Evolutionary conservation across 2,329 filamentous ascomycete species (phyloP).

Genomic region (Exophiala xenobiotica): DNA sequence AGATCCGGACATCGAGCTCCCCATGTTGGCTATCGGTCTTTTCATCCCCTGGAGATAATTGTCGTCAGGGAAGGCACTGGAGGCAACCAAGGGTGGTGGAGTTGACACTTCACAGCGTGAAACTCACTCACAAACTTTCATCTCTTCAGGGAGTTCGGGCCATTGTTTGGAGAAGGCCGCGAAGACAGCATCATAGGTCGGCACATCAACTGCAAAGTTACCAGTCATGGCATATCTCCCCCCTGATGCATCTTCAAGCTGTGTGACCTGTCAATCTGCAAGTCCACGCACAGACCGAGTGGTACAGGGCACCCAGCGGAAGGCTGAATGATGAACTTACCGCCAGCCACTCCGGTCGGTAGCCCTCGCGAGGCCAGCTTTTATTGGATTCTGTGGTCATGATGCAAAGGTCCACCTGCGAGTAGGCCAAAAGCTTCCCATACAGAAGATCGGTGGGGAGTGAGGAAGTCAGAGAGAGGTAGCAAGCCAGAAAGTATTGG

Average conservation of each 20-base stretch:
- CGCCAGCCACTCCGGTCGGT: slow-evolving; percentile 26
- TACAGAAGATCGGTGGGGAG: no score
- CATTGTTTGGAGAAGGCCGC: slow-evolving; percentile 21
- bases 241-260: slow-evolving; percentile 27
- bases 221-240: slow-evolving; percentile 25
- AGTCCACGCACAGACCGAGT: not conserved
- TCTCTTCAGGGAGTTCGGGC: slow-evolving; percentile 19
- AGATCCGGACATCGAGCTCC: slow-evolving; percentile 25
- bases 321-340: slow-evolving; percentile 15
- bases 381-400: slow-evolving; percentile 10
- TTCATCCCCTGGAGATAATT: slow-evolving; percentile 18
- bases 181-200: slow-evolving; percentile 25
- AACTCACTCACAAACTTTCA: slow-evolving; percentile 23
- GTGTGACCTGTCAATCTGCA: slow-evolving; percentile 4
- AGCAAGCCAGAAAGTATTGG: no score
- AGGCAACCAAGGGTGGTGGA: not conserved
- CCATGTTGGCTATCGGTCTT: slow-evolving; percentile 16
- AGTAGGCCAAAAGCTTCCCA: no score
- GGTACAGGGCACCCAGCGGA: not conserved
- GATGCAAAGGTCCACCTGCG: no score
- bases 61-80: not conserved
- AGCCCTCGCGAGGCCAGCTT: slow-evolving; percentile 20
- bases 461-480: no score
- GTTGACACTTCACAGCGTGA: not conserved
- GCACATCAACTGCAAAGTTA: slow-evolving; percentile 20